Evolutionary conservation across 768 basidiomycete species (phyloP).

Genomic region (Coprinellus aureogranulatus): DNA sequence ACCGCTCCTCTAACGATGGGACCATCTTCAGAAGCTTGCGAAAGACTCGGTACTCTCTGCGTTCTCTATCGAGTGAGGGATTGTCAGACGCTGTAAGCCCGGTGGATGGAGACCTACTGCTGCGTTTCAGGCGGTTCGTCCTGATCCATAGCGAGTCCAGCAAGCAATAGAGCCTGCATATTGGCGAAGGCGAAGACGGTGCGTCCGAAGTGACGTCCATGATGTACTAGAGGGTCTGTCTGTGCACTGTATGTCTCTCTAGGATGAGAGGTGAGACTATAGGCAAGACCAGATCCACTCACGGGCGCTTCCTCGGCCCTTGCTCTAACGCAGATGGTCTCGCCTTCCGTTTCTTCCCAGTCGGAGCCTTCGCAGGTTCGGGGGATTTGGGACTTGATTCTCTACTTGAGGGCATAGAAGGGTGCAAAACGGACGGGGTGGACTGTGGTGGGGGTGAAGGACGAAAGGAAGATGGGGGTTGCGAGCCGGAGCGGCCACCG

Average conservation of each 20-base stretch:
- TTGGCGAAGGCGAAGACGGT: slow-evolving; percentile 1
- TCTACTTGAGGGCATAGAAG: too few relatives aligned
- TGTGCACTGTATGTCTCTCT: too few relatives aligned
- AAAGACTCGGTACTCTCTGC: not conserved
- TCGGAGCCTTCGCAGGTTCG: not conserved
- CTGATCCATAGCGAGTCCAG: not conserved
- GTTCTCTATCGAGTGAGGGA: not conserved
- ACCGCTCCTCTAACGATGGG: not conserved
- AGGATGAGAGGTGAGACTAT: too few relatives aligned
- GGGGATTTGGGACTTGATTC: too few relatives aligned
- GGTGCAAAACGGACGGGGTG: too few relatives aligned
- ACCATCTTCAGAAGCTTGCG: not conserved
- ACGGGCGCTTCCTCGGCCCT: not conserved
- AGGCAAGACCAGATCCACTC: too few relatives aligned
- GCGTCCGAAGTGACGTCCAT: not conserved
- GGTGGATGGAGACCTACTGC: not conserved
- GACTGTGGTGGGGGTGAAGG: too few relatives aligned
- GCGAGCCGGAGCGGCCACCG: too few relatives aligned
- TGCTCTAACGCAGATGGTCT: not conserved
- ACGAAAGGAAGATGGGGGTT: too few relatives aligned
- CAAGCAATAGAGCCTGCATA: not conserved
- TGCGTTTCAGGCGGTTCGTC: not conserved
- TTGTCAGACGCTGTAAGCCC: not conserved
- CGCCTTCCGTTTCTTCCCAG: not conserved
- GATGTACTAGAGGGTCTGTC: not conserved